Evolutionary conservation across 495 filamentous ascomycete species (phyloP).

Genomic region (Thozetella sp.): DNA sequence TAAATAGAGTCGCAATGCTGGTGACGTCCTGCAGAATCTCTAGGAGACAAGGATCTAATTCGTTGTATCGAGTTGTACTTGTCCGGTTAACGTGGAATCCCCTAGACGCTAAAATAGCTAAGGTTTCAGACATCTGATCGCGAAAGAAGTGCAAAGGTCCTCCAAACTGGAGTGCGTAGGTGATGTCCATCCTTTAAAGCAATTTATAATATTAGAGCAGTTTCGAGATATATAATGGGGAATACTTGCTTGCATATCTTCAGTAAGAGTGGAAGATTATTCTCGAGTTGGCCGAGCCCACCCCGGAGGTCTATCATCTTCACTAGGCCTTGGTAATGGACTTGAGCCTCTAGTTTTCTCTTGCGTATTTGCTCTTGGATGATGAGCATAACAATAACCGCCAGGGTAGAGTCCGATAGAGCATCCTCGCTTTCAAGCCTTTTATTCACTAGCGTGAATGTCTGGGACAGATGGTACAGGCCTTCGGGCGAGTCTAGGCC

Average conservation of each 20-base stretch:
- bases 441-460: slow-evolving; percentile 14
- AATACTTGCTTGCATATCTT: slow-evolving; percentile 25
- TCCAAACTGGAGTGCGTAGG: slow-evolving; percentile 19
- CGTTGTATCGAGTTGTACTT: neutral
- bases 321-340: slow-evolving; percentile 20
- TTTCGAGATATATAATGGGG: neutral
- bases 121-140: slow-evolving; percentile 17
- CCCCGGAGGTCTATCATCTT: slow-evolving; percentile 22
- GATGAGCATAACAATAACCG: neutral
- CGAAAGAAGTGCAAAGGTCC: slow-evolving; percentile 22
- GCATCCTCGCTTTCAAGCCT: slow-evolving; percentile 18
- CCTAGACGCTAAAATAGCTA: slow-evolving; percentile 8
- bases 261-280: slow-evolving; percentile 15
- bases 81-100: slow-evolving; percentile 7
- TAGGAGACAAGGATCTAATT: slow-evolving; percentile 15
- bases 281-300: slow-evolving; percentile 17
- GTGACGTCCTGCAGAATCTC: slow-evolving; percentile 17
- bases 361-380: neutral
- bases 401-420: slow-evolving; percentile 18
- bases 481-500: slow-evolving; percentile 17
- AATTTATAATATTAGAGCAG: neutral
- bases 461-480: slow-evolving; percentile 22
- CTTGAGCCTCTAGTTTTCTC: slow-evolving; percentile 8
- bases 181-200: slow-evolving; percentile 17
- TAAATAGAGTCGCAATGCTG: slow-evolving; percentile 14